Percentiles rank a stretch among this genome's conserved stretches.
Evolutionary conservation across 1,284 basidiomycete species (phyloP).

Genomic region (Volvariella surrecta): DNA sequence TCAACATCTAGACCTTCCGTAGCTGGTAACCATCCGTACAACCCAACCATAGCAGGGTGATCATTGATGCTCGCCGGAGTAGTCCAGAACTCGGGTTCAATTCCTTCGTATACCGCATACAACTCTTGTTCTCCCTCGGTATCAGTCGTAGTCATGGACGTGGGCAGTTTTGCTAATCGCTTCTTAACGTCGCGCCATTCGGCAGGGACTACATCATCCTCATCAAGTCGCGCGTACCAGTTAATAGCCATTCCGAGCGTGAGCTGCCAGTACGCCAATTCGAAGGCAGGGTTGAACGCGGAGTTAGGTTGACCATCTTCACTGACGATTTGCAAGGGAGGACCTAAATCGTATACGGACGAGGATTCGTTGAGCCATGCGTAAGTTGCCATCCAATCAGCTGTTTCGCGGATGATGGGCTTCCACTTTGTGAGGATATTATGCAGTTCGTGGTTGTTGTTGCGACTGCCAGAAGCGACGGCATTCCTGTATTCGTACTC

Average conservation of each 20-base stretch:
- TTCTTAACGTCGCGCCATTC: constrained; percentile 37
- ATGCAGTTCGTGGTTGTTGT: too few species aligned
- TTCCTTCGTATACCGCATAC: constrained; percentile 50
- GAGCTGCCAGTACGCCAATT: constrained; percentile 51
- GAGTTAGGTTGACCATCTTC: constrained; percentile 49
- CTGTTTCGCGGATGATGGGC: constrained; percentile 39
- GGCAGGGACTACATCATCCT: constrained; percentile 24
- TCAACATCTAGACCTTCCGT: constrained; percentile 37
- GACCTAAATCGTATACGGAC: constrained; percentile 43
- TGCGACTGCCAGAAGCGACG: too few species aligned
- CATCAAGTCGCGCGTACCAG: constrained; percentile 36
- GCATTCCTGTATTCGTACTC: constrained; percentile 46
- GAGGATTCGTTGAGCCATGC: constrained; percentile 42
- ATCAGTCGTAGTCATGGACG: too few species aligned
- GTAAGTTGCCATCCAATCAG: constrained; percentile 52
- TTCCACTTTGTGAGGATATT: constrained; percentile 41
- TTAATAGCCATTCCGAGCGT: constrained; percentile 37
- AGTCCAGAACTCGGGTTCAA: constrained; percentile 43
- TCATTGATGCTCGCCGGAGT: constrained; percentile 42
- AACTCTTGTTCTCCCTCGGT: constrained; percentile 32
- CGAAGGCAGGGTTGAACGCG: constrained; percentile 47
- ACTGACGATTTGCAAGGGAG: constrained; percentile 49
- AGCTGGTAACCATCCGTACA: constrained; percentile 50
- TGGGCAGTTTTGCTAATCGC: constrained; percentile 39
- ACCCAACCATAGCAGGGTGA: constrained; percentile 47